Percentiles rank a stretch among this genome's conserved stretches.
Evolutionary conservation across 192 early-diverging fungal genomes (phyloP).

Genomic region (Coemansia sp.): DNA sequence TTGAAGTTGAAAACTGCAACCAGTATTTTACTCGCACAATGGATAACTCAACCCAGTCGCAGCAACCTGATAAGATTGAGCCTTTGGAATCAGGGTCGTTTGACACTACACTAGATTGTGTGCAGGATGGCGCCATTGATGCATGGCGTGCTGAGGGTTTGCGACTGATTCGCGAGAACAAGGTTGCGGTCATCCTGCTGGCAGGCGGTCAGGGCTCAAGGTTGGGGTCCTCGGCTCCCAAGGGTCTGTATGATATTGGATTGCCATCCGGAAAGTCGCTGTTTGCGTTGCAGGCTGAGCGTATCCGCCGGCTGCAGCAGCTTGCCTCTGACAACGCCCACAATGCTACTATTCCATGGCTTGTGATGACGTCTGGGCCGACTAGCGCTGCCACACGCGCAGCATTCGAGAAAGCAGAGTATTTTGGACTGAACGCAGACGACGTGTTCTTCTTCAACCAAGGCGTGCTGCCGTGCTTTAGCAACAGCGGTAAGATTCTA

Average conservation of each 20-base stretch:
- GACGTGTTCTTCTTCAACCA: conserved; percentile 98
- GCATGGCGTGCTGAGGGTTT: conserved; percentile 77
- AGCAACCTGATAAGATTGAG: conserved; percentile 58
- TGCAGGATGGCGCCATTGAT: conserved; percentile 54
- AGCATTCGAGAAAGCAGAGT: conserved; percentile 78
- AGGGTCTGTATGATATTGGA: conserved; percentile 93
- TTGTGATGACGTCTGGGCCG: conserved; percentile 97
- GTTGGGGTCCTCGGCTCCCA: conserved; percentile 78
- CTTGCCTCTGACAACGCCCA: conserved; percentile 54
- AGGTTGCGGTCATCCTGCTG: conserved; percentile 93
- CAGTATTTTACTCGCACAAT: conserved; percentile 79
- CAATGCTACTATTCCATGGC: conserved; percentile 86
- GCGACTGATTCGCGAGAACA: conserved; percentile 75
- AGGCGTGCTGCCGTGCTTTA: conserved; percentile 91
- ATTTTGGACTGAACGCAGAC: conserved; percentile 81
- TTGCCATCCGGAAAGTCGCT: conserved; percentile 85
- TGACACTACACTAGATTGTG: conserved; percentile 60
- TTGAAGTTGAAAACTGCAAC: conserved; percentile 83
- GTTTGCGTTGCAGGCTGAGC: conserved; percentile 94
- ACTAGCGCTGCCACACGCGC: conserved; percentile 75
- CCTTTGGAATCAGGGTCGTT: conserved; percentile 75
- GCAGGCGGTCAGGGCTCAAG: conserved; percentile 89
- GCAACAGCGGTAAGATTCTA: conserved; percentile 88
- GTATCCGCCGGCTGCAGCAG: conserved; percentile 82
- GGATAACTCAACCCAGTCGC: conserved; percentile 31